Base-by-base conservation (phyloP, 768 basidiomycete genomes). In the Albatrellus ellisii region DNA sequence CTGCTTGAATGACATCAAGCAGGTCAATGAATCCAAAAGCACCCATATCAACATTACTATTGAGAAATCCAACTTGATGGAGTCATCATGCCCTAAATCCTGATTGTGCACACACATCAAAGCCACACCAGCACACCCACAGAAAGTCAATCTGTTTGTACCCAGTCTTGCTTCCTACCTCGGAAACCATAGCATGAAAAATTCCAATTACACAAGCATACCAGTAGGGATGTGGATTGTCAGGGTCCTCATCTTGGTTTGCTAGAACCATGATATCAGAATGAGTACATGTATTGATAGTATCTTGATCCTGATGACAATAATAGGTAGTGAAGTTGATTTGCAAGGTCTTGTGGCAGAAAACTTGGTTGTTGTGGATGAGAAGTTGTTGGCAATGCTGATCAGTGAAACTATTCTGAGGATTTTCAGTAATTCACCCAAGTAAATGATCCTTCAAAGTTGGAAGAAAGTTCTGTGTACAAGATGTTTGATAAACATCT, bases 1-100 rank as follows among this genome's bases (percentile, higher is more conserved):
- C 52, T 0, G 43, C 56, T 1, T 53, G 47, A 1, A 66, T 46
- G 2, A 65, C 55, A 1, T 53, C 42, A 1, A 29, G 32, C 2
- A 62, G 63, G 46, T 65, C 58, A 0, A 67, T 18, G 43, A 67
- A 66, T 0, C 62, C 56, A 44, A 64, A 67, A 0, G 60, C 42
- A 4, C 44, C 49, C n/a, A n/a, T n/a, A 12, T 24, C 3, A 0
- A 21, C 31, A 22, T 57, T 47, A 6, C 26, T 31, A 0, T 50
- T 47, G 1, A 54, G 37, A 40, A 59, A 63, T 1, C 38, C 39
- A 6, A 62, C 12, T n/a, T 26, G 44, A 25, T 54, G 48, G 8
- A 56, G 52, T n/a, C 15, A 2, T n/a, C 38, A n/a, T 2, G n/a
- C 15, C 10, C 18, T 28, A 39, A 31, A 47, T 12, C 35, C 46